Evolutionary conservation across 805 yeast genomes (phyloP).

Genomic region (Kluyveromyces nonfermentans): DNA sequence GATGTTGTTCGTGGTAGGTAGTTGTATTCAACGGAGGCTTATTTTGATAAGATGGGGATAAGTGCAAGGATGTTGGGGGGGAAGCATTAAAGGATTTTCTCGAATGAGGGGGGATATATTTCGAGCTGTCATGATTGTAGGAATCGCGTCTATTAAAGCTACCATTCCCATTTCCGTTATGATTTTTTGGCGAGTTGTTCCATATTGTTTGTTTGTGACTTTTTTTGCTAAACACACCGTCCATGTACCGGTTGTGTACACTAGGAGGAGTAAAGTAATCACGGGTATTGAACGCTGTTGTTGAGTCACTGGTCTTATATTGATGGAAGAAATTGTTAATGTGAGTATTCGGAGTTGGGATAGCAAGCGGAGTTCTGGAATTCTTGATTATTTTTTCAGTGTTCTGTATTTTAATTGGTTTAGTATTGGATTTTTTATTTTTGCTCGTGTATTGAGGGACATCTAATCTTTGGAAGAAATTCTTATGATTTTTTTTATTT

Average conservation of each 20-base stretch:
- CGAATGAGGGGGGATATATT: constrained; percentile 65
- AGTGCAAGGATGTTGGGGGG: constrained; percentile 16
- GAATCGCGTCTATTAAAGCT: constrained; percentile 9
- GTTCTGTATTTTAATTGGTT: constrained; percentile 21
- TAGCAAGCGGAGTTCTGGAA: constrained; percentile 52
- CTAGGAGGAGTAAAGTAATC: constrained; percentile 76
- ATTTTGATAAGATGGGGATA: constrained; percentile 17
- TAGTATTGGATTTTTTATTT: constrained; percentile 8
- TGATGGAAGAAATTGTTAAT: constrained; percentile 33
- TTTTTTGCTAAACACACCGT: constrained; percentile 40
- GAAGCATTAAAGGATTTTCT: constrained; percentile 27
- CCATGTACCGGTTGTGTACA: constrained; percentile 62
- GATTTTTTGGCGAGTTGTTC: constrained; percentile 18
- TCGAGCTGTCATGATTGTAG: constrained; percentile 32
- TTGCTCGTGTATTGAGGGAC: constrained; percentile 4
- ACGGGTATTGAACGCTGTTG: constrained; percentile 43
- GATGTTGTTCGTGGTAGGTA: constrained; percentile 18
- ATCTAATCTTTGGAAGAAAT: background rate
- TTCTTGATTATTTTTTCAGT: constrained; percentile 22
- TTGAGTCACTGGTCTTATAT: constrained; percentile 19
- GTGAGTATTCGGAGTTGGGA: constrained; percentile 48
- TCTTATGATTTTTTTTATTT: constrained; percentile 11
- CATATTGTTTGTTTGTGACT: constrained; percentile 22
- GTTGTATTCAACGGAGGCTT: constrained; percentile 29
- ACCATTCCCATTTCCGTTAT: constrained; percentile 10